Percentiles rank a stretch among this genome's conserved stretches.
Evolutionary conservation across 2,329 filamentous ascomycete species (phyloP).

Genomic region (Rhinocladiella mackenziei): DNA sequence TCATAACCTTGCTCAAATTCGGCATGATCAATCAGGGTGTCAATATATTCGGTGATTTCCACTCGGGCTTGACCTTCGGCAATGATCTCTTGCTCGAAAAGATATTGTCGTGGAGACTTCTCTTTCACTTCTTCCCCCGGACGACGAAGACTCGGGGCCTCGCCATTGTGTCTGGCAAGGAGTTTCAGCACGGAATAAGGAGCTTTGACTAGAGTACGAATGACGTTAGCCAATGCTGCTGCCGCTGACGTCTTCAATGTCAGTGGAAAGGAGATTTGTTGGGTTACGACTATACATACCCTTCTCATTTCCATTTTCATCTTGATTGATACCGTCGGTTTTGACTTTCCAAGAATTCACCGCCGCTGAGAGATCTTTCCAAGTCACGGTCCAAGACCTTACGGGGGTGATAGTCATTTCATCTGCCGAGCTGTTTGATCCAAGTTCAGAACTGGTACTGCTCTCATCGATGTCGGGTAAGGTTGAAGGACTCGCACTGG

Average conservation of each 20-base stretch:
- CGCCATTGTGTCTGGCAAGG: slow-evolving; percentile 9
- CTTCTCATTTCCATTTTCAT: slow-evolving; percentile 3
- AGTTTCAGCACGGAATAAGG: slow-evolving; percentile 20
- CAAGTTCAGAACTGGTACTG: background rate
- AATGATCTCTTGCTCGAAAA: slow-evolving; percentile 14
- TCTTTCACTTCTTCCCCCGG: background rate
- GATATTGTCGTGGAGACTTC: slow-evolving; percentile 2
- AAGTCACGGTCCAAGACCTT: background rate
- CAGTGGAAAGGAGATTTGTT: background rate
- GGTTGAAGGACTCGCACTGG: no score
- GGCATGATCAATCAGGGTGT: slow-evolving; percentile 32
- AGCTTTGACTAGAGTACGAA: slow-evolving; percentile 3
- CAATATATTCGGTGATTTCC: slow-evolving; percentile 54
- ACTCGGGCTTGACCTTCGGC: slow-evolving; percentile 46
- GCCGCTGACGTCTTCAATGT: background rate
- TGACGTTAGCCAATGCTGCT: background rate
- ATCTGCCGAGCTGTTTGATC: background rate
- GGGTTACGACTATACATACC: slow-evolving; percentile 4
- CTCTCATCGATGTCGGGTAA: slow-evolving; percentile 6
- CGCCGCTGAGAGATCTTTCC: slow-evolving; percentile 8
- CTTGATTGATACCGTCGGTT: background rate
- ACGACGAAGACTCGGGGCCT: background rate
- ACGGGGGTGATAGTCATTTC: slow-evolving; percentile 1
- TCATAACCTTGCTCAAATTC: slow-evolving; percentile 17
- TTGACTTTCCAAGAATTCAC: slow-evolving; percentile 8